These are phyloP conservation scores for Gigaspora rosea DNA, from an alignment of 192 early-diverging fungal species.

Conservation along the genomic window DNA sequence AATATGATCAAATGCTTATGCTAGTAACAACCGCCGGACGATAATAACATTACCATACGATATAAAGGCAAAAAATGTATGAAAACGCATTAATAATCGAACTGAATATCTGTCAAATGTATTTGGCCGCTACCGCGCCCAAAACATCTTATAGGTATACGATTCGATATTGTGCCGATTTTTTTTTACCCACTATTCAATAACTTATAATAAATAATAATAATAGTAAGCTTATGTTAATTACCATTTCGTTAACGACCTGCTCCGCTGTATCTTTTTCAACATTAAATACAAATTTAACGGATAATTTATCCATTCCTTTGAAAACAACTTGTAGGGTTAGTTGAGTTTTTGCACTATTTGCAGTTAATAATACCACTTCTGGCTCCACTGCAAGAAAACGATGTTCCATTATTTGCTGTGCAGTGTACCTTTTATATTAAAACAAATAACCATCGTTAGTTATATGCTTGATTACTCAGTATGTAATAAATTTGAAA, in stretches of 20 bases:
- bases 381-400: slow-evolving; percentile 78
- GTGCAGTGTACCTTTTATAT: slow-evolving; percentile 57
- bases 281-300: slow-evolving; percentile 84
- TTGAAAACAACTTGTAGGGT: slow-evolving; percentile 77
- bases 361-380: slow-evolving; percentile 62
- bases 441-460: slow-evolving; percentile 14
- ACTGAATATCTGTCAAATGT: no score
- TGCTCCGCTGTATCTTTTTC: slow-evolving; percentile 79
- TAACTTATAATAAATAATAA: not conserved
- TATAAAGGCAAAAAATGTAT: no score
- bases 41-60: no score
- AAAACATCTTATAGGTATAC: no score
- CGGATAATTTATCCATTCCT: slow-evolving; percentile 75
- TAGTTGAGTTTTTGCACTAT: slow-evolving; percentile 64
- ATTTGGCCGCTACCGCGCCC: no score
- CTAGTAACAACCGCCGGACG: no score
- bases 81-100: no score
- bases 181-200: no score
- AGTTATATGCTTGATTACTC: slow-evolving; percentile 13
- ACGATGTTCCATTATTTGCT: slow-evolving; percentile 71
- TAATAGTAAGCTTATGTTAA: not conserved
- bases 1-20: no score
- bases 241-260: slow-evolving; percentile 80
- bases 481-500: not conserved
- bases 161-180: no score